A percentile compares a stretch with the other conserved stretches of the same genome.
These are phyloP conservation scores for Ramaria rubella DNA, from an alignment of 768 basidiomycete species.

Conservation along the genomic window DNA sequence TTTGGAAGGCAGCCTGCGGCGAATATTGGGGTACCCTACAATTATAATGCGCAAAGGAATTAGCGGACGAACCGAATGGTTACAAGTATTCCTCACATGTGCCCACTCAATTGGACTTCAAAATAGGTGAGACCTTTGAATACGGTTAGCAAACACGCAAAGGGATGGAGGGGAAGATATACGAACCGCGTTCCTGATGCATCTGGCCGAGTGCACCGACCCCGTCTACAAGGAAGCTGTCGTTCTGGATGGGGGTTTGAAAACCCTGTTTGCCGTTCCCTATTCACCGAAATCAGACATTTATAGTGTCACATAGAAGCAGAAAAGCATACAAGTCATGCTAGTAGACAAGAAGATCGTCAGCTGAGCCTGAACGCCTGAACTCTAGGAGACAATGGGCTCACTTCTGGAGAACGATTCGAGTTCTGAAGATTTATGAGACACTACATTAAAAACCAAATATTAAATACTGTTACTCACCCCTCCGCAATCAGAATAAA, in stretches of 20 bases:
- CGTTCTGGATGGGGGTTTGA: conserved; percentile 57
- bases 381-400: conserved; percentile 14
- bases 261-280: conserved; percentile 67
- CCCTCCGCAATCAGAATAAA: conserved; percentile 71
- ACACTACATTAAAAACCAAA: neutral
- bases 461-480: conserved; percentile 37
- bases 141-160: neutral
- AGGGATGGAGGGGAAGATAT: neutral
- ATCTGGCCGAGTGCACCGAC: conserved; percentile 59
- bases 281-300: conserved; percentile 28
- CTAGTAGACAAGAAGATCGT: conserved; percentile 40
- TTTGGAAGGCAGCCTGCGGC: conserved; percentile 64
- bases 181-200: conserved; percentile 53
- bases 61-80: no score
- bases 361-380: neutral
- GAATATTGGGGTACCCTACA: neutral
- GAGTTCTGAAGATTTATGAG: conserved; percentile 15
- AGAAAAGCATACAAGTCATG: conserved; percentile 33
- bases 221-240: conserved; percentile 66
- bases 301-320: neutral
- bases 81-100: no score
- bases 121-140: conserved; percentile 43
- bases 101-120: conserved; percentile 63
- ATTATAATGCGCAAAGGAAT: no score
- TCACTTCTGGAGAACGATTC: conserved; percentile 62